Percentiles rank a stretch among this genome's conserved stretches.
Evolutionary conservation across 2,329 filamentous ascomycete species (phyloP).

Genomic region (Colletotrichum eleusines): DNA sequence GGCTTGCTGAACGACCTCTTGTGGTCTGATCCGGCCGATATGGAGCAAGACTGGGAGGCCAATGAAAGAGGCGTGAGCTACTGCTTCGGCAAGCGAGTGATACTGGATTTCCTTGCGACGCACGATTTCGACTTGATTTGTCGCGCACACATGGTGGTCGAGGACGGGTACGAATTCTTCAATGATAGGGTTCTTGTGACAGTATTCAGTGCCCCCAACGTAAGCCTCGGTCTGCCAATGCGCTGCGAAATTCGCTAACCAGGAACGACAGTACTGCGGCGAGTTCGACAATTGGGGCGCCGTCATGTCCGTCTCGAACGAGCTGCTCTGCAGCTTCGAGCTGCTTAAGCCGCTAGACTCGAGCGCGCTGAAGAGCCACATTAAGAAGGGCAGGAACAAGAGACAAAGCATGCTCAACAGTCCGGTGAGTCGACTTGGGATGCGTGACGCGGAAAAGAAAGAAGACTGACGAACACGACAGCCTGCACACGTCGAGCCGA

Average conservation of each 20-base stretch:
- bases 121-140: conserved; percentile 99
- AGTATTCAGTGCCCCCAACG: conserved; percentile 97
- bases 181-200: conserved; percentile 95
- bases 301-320: conserved; percentile 96
- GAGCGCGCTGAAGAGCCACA: conserved; percentile 95
- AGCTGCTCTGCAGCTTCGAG: conserved; percentile 96
- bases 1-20: conserved; percentile 93
- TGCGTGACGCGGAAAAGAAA: background rate
- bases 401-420: conserved; percentile 96
- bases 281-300: conserved; percentile 99
- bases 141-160: conserved; percentile 98
- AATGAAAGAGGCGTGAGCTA: conserved; percentile 98
- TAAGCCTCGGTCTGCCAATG: conserved; percentile 64
- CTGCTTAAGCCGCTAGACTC: conserved; percentile 96
- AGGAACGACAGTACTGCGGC: conserved; percentile 82
- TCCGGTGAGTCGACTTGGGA: conserved; percentile 74
- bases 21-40: conserved; percentile 98
- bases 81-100: conserved; percentile 98
- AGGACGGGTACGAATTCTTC: conserved; percentile 99
- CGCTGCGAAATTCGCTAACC: conserved; percentile 45
- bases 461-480: conserved; percentile 46
- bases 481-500: conserved; percentile 68
- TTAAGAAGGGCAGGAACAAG: conserved; percentile 97
- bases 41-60: conserved; percentile 98
- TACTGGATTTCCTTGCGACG: conserved; percentile 91